Percentiles rank a stretch among this genome's conserved stretches.
phyloP scores from a whole-genome alignment of 768 basidiomycete genomes.

The Leccinellum rugosiceps region DNA sequence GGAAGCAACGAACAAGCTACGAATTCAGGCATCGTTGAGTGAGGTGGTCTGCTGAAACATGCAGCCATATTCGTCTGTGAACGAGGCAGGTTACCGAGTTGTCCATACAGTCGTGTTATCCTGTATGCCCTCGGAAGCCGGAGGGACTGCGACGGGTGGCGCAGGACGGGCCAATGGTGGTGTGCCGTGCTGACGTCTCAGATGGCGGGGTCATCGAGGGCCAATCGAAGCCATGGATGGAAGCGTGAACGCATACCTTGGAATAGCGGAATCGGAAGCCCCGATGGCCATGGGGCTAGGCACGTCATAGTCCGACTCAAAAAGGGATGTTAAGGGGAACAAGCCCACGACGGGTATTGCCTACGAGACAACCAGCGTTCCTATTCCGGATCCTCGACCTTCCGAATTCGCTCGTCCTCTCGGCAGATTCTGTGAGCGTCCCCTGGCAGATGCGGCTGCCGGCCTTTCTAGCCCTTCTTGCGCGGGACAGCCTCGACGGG shows the following conservation, averaged over 20 bases:
- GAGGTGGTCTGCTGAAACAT: not conserved
- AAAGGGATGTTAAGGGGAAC: slow-evolving; percentile 16
- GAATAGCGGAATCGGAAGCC: slow-evolving; percentile 28
- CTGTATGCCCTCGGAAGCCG: slow-evolving; percentile 13
- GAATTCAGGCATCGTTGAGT: not conserved
- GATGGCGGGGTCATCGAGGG: slow-evolving; percentile 16
- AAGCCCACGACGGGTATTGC: slow-evolving; percentile 9
- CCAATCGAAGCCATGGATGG: slow-evolving; percentile 17
- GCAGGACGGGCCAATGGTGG: not conserved
- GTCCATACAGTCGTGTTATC: slow-evolving; percentile 5
- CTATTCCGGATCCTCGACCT: slow-evolving; percentile 11
- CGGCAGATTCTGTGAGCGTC: slow-evolving; percentile 7
- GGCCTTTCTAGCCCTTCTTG: slow-evolving; percentile 3
- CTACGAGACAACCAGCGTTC: slow-evolving; percentile 10
- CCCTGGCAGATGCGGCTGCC: slow-evolving; percentile 2
- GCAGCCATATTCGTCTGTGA: not conserved
- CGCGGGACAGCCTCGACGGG: slow-evolving; percentile 12
- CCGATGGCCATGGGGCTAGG: slow-evolving; percentile 28
- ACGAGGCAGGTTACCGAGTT: not conserved
- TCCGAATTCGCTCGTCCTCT: slow-evolving; percentile 19
- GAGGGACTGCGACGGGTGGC: slow-evolving; percentile 10
- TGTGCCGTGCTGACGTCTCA: slow-evolving; percentile 5
- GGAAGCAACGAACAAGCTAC: not conserved
- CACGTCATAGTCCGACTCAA: slow-evolving; percentile 14
- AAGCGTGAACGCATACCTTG: slow-evolving; percentile 10